Evolutionary conservation across 1,284 basidiomycete species (phyloP).

Genomic region (Pseudozyma pruni): DNA sequence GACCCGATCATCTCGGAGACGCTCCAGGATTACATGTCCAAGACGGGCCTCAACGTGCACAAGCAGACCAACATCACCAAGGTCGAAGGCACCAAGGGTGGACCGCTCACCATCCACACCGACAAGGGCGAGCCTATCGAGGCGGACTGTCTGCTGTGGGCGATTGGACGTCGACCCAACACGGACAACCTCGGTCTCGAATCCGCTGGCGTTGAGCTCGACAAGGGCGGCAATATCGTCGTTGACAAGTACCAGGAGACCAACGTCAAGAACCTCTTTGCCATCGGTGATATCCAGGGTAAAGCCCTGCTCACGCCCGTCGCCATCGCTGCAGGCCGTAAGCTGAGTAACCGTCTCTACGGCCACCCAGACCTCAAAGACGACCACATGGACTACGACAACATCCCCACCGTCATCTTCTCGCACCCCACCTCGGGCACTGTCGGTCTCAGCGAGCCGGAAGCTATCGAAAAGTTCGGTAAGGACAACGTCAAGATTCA

Average conservation of each 20-base stretch:
- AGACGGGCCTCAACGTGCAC: conserved; percentile 89
- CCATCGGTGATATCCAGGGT: conserved; percentile 92
- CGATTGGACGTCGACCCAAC: conserved; percentile 86
- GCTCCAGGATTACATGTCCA: conserved; percentile 92
- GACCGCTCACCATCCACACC: conserved; percentile 60
- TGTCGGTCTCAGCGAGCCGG: conserved; percentile 77
- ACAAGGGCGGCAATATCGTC: conserved; percentile 81
- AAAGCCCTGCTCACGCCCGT: conserved; percentile 96
- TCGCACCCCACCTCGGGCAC: conserved; percentile 57
- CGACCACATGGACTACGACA: conserved; percentile 87
- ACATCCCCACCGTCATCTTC: conserved; percentile 76
- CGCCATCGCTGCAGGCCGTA: conserved; percentile 92
- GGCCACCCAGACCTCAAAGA: conserved; percentile 84
- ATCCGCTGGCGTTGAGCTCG: conserved; percentile 79
- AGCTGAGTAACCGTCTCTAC: conserved; percentile 88
- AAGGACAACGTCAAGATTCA: conserved; percentile 88
- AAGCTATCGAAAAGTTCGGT: conserved; percentile 88
- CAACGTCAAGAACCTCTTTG: conserved; percentile 77
- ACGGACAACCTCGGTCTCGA: conserved; percentile 84
- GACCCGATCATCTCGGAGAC: conserved; percentile 87
- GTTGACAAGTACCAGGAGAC: conserved; percentile 89
- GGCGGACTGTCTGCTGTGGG: conserved; percentile 91
- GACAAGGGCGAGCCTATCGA: conserved; percentile 78
- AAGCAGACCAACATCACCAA: conserved; percentile 79
- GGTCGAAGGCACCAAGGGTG: conserved; percentile 73